These are phyloP conservation scores for Herpetomonas tarakana DNA, from an alignment of 208 protist species.

Conservation along the genomic window DNA sequence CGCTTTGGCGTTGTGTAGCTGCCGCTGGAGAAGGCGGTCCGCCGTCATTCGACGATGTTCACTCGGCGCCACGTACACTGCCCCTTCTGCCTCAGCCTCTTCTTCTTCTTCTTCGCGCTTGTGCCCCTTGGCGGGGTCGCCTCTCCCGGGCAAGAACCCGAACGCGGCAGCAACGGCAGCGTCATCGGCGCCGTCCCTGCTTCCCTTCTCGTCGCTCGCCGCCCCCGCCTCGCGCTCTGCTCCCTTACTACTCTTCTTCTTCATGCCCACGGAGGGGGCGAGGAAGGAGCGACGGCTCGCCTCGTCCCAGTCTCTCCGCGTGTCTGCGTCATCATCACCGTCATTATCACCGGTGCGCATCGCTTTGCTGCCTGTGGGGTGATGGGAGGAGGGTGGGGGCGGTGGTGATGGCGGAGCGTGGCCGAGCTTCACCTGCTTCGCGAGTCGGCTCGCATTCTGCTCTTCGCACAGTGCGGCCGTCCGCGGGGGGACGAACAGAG, in stretches of 20 bases:
- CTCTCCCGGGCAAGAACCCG: no score
- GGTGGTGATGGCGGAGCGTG: conserved; percentile 16
- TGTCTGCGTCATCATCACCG: no score
- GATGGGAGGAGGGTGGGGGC: neutral
- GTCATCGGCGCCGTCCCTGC: neutral
- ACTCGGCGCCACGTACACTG: conserved; percentile 24
- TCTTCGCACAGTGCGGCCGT: conserved; percentile 39
- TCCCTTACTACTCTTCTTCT: neutral
- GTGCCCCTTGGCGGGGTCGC: neutral
- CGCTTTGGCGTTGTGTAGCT: conserved; percentile 26
- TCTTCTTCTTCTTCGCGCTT: neutral
- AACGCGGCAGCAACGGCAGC: neutral
- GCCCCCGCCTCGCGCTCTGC: neutral
- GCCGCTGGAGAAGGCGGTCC: conserved; percentile 21
- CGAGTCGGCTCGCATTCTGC: conserved; percentile 54
- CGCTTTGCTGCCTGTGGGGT: neutral
- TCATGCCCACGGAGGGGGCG: neutral
- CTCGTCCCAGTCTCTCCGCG: no score
- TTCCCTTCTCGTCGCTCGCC: neutral
- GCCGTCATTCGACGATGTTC: conserved; percentile 35
- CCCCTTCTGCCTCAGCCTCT: no score
- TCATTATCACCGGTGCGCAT: neutral
- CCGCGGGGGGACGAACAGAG: conserved; percentile 40
- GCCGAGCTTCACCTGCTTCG: conserved; percentile 34
- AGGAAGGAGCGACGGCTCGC: neutral